phyloP scores from a whole-genome alignment of 306 rosid genomes.

The cucumber (Cucumis sativus) region Cucumber_9930_V3 NC_026657.2:35134001-35134500 shows the following conservation, averaged over 20 bases:
- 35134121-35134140: not conserved
- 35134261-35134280: not conserved
- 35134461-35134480: too few relatives aligned
- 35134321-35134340: too few relatives aligned
- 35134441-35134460: too few relatives aligned
- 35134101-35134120: not conserved
- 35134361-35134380: too few relatives aligned
- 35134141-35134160: not conserved
- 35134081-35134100: not conserved
- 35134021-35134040: not conserved
- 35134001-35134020: not conserved
- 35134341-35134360: too few relatives aligned
- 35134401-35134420: too few relatives aligned
- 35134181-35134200: not conserved
- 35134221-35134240: not conserved
- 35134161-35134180: not conserved
- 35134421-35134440: too few relatives aligned
- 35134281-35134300: not conserved
- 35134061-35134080: not conserved
- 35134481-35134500: too few relatives aligned
- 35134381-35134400: too few relatives aligned
- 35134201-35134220: not conserved
- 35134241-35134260: too few relatives aligned
- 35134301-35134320: too few relatives aligned
- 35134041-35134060: not conserved